Evolutionary conservation across 2,329 filamentous ascomycete genomes (phyloP).

Genomic region (Scytalidium lignicola): DNA sequence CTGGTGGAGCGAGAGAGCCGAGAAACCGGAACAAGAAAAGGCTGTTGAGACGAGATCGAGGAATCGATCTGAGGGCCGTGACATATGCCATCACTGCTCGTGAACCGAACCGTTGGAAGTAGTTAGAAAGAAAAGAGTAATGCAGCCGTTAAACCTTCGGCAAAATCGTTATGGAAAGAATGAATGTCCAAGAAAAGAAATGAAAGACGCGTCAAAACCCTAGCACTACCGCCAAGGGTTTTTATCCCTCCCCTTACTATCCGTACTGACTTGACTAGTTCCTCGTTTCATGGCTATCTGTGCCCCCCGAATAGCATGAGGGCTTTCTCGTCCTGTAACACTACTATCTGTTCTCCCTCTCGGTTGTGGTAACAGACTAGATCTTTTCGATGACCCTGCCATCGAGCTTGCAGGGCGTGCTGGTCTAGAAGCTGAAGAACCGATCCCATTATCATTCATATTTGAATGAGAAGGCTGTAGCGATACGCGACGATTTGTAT

Average conservation of each 20-base stretch:
- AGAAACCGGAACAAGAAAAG: background rate
- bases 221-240: conserved; percentile 16
- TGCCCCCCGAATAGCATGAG: conserved; percentile 41
- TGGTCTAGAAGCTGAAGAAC: conserved; percentile 18
- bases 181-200: background rate
- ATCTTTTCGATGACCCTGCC: conserved; percentile 42
- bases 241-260: conserved; percentile 19
- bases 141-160: background rate
- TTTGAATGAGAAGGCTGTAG: conserved; percentile 42
- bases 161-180: background rate
- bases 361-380: conserved; percentile 47
- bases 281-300: conserved; percentile 34
- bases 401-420: conserved; percentile 53
- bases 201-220: background rate
- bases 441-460: conserved; percentile 21
- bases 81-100: background rate
- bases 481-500: conserved; percentile 44
- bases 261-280: conserved; percentile 16
- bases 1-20: background rate
- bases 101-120: background rate
- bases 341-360: conserved; percentile 23
- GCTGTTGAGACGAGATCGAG: background rate
- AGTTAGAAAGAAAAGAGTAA: background rate
- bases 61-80: background rate
- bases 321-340: conserved; percentile 42